Conservation (phyloP, 116 monocot species). For the Trichopus zeylanicus region DNA sequence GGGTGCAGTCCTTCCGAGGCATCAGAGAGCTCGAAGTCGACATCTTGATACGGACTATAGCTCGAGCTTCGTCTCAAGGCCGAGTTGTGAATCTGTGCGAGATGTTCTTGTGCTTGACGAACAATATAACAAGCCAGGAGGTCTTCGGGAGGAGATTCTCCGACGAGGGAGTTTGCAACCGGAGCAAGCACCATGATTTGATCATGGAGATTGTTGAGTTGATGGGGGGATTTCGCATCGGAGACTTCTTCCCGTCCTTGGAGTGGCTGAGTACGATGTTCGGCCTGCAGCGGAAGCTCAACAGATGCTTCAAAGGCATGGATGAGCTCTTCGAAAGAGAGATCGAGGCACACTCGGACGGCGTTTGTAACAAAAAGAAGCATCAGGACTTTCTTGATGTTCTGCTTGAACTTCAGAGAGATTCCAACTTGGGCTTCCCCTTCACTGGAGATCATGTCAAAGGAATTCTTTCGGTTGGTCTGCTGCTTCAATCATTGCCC, state of each 20-base stretch:
- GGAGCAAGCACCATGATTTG: slow-evolving; percentile 1
- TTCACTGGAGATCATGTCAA: slow-evolving; percentile 13
- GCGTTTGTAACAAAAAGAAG: background rate
- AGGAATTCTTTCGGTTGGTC: slow-evolving; percentile 7
- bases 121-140: background rate
- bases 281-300: background rate
- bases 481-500: background rate
- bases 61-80: background rate
- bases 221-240: background rate
- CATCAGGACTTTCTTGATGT: background rate
- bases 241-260: slow-evolving; percentile 1
- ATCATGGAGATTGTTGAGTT: background rate
- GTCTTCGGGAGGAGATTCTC: background rate
- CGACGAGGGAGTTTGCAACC: background rate
- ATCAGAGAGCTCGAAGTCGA: background rate
- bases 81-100: background rate
- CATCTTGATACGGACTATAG: background rate
- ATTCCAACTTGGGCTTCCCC: background rate
- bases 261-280: background rate
- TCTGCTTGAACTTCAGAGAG: slow-evolving; percentile 2
- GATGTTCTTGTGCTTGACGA: background rate
- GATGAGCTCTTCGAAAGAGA: background rate
- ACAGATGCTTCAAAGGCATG: background rate
- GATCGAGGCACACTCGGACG: background rate
- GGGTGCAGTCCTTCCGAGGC: background rate